Evolutionary conservation across 306 rosid genomes (phyloP).

Genomic region (Rosa rugosa): DNA sequence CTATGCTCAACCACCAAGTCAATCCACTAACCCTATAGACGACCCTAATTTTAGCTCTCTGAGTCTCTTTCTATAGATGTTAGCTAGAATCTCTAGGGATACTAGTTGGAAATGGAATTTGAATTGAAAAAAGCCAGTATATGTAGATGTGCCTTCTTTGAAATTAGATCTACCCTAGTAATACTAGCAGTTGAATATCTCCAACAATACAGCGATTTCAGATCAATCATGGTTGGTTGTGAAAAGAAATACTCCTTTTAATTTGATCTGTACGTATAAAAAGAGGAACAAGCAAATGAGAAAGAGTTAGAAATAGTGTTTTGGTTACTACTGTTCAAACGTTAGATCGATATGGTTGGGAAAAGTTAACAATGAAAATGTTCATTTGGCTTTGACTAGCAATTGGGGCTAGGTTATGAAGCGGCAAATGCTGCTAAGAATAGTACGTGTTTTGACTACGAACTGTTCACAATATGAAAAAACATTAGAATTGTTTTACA

Average conservation of each 20-base stretch:
- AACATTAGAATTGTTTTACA: neutral
- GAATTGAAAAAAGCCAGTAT: neutral
- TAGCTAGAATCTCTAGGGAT: neutral
- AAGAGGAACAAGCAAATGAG: neutral
- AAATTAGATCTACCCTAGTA: neutral
- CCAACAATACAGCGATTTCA: neutral
- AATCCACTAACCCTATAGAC: neutral
- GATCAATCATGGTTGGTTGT: neutral
- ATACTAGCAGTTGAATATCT: neutral
- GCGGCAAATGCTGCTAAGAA: neutral
- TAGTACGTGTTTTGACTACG: neutral
- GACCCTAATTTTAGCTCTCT: neutral
- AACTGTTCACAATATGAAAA: neutral
- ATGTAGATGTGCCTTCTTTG: neutral
- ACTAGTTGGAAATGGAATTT: neutral
- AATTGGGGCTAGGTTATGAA: neutral
- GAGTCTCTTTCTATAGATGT: neutral
- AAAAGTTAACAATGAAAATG: no score
- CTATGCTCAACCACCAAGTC: neutral
- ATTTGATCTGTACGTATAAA: neutral
- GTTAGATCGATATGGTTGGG: no score
- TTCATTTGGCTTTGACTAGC: no score
- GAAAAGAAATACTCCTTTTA: no score
- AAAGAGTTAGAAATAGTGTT: neutral
- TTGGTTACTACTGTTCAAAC: neutral